Base-by-base conservation (phyloP, 257 asterid species). In the Solanum sitiens region DNA sequence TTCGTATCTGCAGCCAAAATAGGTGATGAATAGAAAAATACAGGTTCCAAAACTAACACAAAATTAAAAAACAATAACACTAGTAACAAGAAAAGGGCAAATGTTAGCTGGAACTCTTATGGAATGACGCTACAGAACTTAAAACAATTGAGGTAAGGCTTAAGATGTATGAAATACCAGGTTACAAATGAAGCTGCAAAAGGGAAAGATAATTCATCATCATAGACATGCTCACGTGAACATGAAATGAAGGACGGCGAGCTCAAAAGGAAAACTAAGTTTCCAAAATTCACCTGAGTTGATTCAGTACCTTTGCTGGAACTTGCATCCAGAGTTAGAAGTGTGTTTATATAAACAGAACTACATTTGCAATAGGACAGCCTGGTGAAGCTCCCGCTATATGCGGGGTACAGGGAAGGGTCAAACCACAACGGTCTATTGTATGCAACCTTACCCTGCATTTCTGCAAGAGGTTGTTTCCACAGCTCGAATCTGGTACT, bases 1-100 rank as follows among this genome's bases (percentile, higher is more conserved):
- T 93, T 95, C 88, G 70, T 23, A 84, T 95, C 99, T 97, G 92
- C 87, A 88, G 10, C 40, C 50, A 11, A 63, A 27, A 87, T 33
- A 3, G 42, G 32, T 23, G 50, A 73, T 33, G 50, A 44, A 25
- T 30, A 79, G 30, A 47, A 80, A 53, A 30, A 47, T 47, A 13
- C 11, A 80, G 67, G 85, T 80, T 15, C 16, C 18, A 30, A 25
- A 27, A 33, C 27, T 14, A 25, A 27, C 85, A 79, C 85, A 77
- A 15, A 11, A 42, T 3, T 44, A 11, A 77, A 40, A 53, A 42
- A 2, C 65, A 80, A 47, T 45, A 79, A 8, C 8, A 45, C 25
- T 45, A 47, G 45, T 20, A 21, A 50, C 3, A 1, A 50, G 61
- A 50, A 37, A 20, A 30, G 50, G 23, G 14, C 4, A 50, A 86